Base-by-base conservation (phyloP, 2,329 filamentous ascomycete genomes). In the Aspergillus sp. region DNA sequence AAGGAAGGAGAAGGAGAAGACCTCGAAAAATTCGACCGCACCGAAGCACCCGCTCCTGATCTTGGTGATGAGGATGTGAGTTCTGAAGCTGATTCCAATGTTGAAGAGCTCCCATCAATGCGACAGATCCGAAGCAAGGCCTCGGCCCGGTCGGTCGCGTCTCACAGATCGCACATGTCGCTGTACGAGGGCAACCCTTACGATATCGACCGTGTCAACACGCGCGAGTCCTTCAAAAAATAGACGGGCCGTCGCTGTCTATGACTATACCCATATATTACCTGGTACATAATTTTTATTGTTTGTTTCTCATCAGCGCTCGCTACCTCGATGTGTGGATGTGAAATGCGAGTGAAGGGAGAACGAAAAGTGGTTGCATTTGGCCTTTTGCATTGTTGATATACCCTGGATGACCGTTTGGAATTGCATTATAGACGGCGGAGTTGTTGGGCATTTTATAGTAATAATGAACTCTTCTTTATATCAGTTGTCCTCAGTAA, bases 171-270 rank as follows among this genome's bases (percentile, higher is more conserved):
- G 46, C 67, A 64, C 43, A 54, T 60, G n/a, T 67, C 65, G 34
- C 66, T 73, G n/a, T 81, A 81, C 50, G 78, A 81, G 17, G 77
- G 73, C 9, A 81, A 79, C 54, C 79, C 79, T 3, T 81, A 76
- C 63, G 77, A 79, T 61, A 74, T 81, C 60, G 79, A 81, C 57
- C 73, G 78, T 22, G 78, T 81, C 48, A 74, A 81, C 64, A 80
- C 79, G 3, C 71, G 67, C 34, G 73, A 79, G 28, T 77, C 76
- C 13, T 75, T 75, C 66, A 75, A 74, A 59, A 75, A 74, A 59
- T 53, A 62, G 45, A 54, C 50, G 52, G 9, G 30, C 17, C 54
- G 15, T 11, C 7, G 3, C 30, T 7, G n/a, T 25, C 28, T 34
- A 22, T 11, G 3, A 1, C 25, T 45, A 22, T 47, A 15, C 43